Evolutionary conservation across 2,329 filamentous ascomycete species (phyloP), one percentile per base, ranked within the genome.

Genomic region (Dothideomycetidae sp.): DNA sequence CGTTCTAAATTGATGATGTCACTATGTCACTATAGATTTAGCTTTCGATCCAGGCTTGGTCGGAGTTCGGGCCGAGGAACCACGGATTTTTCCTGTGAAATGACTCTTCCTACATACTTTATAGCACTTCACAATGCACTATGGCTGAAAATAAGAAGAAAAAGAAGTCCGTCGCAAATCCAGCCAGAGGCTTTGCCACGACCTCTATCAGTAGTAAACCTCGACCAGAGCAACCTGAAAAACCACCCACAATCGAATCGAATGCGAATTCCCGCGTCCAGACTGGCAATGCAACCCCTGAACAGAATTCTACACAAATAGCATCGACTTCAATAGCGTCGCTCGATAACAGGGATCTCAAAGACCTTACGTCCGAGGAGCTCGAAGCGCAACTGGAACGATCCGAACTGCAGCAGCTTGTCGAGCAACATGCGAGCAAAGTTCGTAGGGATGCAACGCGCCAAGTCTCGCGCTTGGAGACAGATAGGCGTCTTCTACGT

Each of bases 171-270:
- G 73, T 74, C 16, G 73, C 78, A 19, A 96, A 94, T 59, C 83
- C 86, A 42, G 84, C 85, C 28, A 72, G 90, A 57, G 90, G 86
- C 12, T 93, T 94, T 62, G 84, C 88, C 46, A 98, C 90, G 4
- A 92, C 83, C 10, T 96, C 88, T 1, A 71, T 93, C 42, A 83
- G 85, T 30, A 69, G 75, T 5, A 71, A 82, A 54, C 66, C 71
- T 31, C 84, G 88, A 52, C 44, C 58, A 41, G 53, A 60, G 32
- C 46, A 44, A 41, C 46, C 42, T n/a, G 48, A 50, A 16, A 46
- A 52, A 31, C 32, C 47, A 9, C 52, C 54, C 18, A 48, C 46
- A 18, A 39, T 44, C 13, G 51, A 47, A 26, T 56, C 10, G 16
- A 30, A 33, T 11, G 14, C 16, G 4, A 11, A n/a, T 10, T 13